phyloP scores from a whole-genome alignment of 2,329 filamentous ascomycete genomes.

The Apiospora koreana region DNA sequence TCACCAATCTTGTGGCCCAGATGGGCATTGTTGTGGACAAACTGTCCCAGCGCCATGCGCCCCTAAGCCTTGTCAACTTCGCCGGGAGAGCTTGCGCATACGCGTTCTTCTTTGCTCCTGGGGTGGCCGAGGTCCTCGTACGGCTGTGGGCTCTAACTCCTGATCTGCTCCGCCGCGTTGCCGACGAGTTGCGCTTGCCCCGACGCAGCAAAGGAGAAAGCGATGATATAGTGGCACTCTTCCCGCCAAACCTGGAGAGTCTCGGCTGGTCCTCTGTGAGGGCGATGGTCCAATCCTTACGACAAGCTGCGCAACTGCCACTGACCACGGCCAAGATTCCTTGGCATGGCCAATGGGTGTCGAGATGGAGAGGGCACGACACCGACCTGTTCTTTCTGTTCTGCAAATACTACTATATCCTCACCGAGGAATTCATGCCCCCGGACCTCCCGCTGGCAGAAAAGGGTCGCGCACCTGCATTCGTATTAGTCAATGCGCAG shows the following conservation, averaged over 20 bases:
- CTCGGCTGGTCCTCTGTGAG: conserved; percentile 58
- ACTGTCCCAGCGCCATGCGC: conserved; percentile 74
- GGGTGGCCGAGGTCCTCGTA: conserved; percentile 79
- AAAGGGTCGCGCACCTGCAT: conserved; percentile 69
- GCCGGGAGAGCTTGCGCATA: conserved; percentile 90
- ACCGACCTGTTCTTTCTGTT: conserved; percentile 93
- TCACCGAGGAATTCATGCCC: conserved; percentile 74
- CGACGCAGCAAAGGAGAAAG: conserved; percentile 56
- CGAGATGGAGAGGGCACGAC: conserved; percentile 83
- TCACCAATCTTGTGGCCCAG: conserved; percentile 78
- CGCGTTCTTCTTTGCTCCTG: conserved; percentile 89
- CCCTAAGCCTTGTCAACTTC: conserved; percentile 73
- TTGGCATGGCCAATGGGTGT: conserved; percentile 84
- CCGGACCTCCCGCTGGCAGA: conserved; percentile 51
- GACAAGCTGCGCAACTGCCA: conserved; percentile 64
- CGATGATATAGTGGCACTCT: conserved; percentile 66
- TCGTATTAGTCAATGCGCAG: conserved; percentile 81
- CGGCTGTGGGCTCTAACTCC: conserved; percentile 76
- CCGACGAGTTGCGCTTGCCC: conserved; percentile 68
- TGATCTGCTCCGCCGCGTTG: conserved; percentile 69
- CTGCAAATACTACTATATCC: conserved; percentile 81
- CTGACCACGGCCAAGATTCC: conserved; percentile 71
- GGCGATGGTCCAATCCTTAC: conserved; percentile 56
- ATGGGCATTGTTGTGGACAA: conserved; percentile 87
- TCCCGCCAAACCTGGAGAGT: conserved; percentile 65